A percentile compares a stretch with the other conserved stretches of the same genome.
phyloP scores from a whole-genome alignment of 2,329 filamentous ascomycete species.

The Huntiella moniliformis region DNA sequence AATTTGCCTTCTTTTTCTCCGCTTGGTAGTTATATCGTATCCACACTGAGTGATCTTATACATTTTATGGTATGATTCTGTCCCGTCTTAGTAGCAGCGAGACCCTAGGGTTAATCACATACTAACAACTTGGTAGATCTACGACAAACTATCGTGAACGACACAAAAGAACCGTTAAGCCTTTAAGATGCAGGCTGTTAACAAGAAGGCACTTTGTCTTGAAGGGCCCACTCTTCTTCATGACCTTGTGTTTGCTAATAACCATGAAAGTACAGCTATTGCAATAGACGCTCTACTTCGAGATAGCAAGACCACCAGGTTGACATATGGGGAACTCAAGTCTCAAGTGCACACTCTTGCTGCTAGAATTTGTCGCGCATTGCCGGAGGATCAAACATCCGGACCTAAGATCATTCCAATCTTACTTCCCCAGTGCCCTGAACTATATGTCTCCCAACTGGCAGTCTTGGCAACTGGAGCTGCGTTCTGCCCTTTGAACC shows the following conservation, averaged over 20 bases:
- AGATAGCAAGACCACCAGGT: too few relatives aligned
- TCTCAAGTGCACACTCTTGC: not conserved
- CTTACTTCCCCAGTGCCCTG: constrained; percentile 55
- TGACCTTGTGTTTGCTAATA: constrained; percentile 32
- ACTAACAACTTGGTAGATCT: not conserved
- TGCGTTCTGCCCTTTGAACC: constrained; percentile 68
- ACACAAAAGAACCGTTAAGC: not conserved
- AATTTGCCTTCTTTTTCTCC: too few relatives aligned
- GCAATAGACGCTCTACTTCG: not conserved
- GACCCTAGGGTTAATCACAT: not conserved
- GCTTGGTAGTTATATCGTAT: too few relatives aligned
- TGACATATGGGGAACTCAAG: too few relatives aligned
- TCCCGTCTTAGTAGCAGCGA: not conserved
- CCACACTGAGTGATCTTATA: too few relatives aligned
- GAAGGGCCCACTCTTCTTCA: constrained; percentile 29
- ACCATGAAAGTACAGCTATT: too few relatives aligned
- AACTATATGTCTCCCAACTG: constrained; percentile 59
- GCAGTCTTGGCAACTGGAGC: constrained; percentile 65
- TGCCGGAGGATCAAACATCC: not conserved
- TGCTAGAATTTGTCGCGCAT: not conserved
- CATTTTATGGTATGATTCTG: too few relatives aligned
- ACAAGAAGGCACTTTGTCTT: constrained; percentile 23
- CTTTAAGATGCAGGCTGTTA: constrained; percentile 16
- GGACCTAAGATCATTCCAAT: constrained; percentile 43
- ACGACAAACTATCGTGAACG: not conserved